Evolutionary conservation across 371 early-diverging fungal genomes (phyloP).

Genomic region (Cokeromyces recurvatus): DNA sequence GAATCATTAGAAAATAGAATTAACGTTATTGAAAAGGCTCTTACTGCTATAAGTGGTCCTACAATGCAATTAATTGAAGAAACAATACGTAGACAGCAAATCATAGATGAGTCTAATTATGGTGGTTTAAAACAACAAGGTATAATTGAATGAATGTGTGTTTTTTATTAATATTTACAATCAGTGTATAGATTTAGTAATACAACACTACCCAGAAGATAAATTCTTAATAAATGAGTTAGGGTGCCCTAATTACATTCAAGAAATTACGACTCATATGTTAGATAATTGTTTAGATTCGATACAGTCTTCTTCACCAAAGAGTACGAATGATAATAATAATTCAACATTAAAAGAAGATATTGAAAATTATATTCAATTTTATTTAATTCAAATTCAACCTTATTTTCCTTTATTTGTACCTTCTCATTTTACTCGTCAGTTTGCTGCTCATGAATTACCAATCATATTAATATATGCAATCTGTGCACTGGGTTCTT

Average conservation of each 20-base stretch:
- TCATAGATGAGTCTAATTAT: neutral
- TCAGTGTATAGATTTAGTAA: no score
- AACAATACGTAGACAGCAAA: conserved; percentile 14
- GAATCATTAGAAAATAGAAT: conserved; percentile 21
- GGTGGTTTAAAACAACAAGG: neutral
- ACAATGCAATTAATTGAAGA: conserved; percentile 20
- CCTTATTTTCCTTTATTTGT: conserved; percentile 22
- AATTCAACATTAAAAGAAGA: neutral
- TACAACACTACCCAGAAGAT: conserved; percentile 2
- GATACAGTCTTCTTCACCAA: conserved; percentile 3
- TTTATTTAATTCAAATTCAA: conserved; percentile 15
- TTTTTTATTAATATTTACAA: no score
- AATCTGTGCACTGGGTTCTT: conserved; percentile 56
- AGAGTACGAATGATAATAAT: conserved; percentile 2
- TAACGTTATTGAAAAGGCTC: conserved; percentile 20
- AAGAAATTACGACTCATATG: conserved; percentile 1
- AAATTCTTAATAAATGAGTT: conserved; percentile 15
- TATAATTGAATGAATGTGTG: neutral
- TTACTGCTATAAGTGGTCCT: conserved; percentile 16
- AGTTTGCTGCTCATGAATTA: conserved; percentile 12
- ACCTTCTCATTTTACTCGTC: conserved; percentile 13
- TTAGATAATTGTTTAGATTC: neutral
- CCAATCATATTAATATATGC: conserved; percentile 31
- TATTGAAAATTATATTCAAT: conserved; percentile 5
- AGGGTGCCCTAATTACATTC: conserved; percentile 15